phyloP scores from a whole-genome alignment of 2,329 filamentous ascomycete genomes.

The Coniella vitis region DNA sequence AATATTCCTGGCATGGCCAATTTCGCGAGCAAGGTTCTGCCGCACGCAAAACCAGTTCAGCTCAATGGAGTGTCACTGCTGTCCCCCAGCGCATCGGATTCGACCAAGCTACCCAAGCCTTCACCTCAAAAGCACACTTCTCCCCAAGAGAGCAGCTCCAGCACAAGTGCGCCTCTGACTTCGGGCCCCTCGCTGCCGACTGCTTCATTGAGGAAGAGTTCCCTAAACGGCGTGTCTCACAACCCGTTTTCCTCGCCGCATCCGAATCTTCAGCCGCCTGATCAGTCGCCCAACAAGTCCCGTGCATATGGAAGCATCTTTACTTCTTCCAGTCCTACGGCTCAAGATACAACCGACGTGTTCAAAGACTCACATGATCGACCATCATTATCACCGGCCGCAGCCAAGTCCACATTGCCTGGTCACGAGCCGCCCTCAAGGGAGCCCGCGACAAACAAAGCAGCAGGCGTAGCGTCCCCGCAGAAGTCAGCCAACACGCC shows the following conservation, averaged over 20 bases:
- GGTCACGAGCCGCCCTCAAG: slow-evolving; percentile 23
- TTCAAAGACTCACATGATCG: slow-evolving; percentile 6
- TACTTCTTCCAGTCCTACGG: slow-evolving; percentile 25
- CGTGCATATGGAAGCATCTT: slow-evolving; percentile 33
- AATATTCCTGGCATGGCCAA: slow-evolving; percentile 9
- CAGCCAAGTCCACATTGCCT: slow-evolving; percentile 19
- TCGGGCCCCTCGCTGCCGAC: slow-evolving; percentile 4
- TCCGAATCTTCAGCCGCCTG: slow-evolving; percentile 34
- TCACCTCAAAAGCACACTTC: slow-evolving; percentile 16
- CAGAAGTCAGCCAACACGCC: slow-evolving; percentile 14
- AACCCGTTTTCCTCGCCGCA: slow-evolving; percentile 38
- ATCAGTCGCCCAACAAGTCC: slow-evolving; percentile 33
- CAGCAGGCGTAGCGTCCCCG: slow-evolving; percentile 15
- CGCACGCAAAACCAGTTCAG: slow-evolving; percentile 1
- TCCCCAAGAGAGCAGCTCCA: slow-evolving; percentile 3
- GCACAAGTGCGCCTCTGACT: not conserved
- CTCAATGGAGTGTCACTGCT: slow-evolving; percentile 13
- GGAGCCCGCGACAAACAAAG: slow-evolving; percentile 24
- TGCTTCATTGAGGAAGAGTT: slow-evolving; percentile 17
- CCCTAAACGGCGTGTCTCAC: slow-evolving; percentile 25
- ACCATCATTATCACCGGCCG: slow-evolving; percentile 10
- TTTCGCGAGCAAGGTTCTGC: slow-evolving; percentile 6
- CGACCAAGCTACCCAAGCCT: slow-evolving; percentile 9
- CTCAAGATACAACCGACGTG: slow-evolving; percentile 9
- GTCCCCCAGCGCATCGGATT: slow-evolving; percentile 6